phyloP scores from a whole-genome alignment of 257 asterid species.

The Buddleja alternifolia region DNA sequence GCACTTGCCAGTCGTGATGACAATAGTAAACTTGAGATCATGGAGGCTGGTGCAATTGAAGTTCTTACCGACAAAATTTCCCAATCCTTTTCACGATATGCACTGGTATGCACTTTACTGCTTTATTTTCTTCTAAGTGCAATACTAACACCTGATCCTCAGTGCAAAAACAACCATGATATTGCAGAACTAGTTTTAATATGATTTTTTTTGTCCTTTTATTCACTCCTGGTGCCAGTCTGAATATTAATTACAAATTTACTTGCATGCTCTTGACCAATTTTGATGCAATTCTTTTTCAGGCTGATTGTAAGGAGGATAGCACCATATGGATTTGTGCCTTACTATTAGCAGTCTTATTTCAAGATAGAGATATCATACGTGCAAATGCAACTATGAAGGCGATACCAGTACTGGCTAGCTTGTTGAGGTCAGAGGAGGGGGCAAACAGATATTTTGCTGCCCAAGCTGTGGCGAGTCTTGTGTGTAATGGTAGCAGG shows the following conservation, averaged over 20 bases:
- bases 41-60: constrained; percentile 96
- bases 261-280: constrained; percentile 18
- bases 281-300: constrained; percentile 23
- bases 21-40: constrained; percentile 68
- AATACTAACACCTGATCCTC: constrained; percentile 3
- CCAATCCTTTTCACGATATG: constrained; percentile 61
- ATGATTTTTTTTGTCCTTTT: neutral
- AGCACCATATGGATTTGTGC: constrained; percentile 86
- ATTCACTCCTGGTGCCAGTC: constrained; percentile 18
- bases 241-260: constrained; percentile 6
- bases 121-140: constrained; percentile 7
- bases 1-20: constrained; percentile 79
- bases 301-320: constrained; percentile 90
- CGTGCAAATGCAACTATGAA: constrained; percentile 86
- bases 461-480: constrained; percentile 94
- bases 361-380: constrained; percentile 87
- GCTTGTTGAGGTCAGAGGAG: constrained; percentile 85
- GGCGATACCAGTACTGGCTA: constrained; percentile 82
- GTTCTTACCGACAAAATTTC: constrained; percentile 82
- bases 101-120: constrained; percentile 54
- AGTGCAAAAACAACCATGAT: constrained; percentile 14
- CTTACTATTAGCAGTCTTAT: constrained; percentile 72
- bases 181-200: constrained; percentile 18
- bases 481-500: constrained; percentile 97
- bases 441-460: constrained; percentile 89